These are phyloP conservation scores for Stygiomarasmius scandens DNA, from an alignment of 1,284 basidiomycete genomes.

Conservation along the genomic window DNA sequence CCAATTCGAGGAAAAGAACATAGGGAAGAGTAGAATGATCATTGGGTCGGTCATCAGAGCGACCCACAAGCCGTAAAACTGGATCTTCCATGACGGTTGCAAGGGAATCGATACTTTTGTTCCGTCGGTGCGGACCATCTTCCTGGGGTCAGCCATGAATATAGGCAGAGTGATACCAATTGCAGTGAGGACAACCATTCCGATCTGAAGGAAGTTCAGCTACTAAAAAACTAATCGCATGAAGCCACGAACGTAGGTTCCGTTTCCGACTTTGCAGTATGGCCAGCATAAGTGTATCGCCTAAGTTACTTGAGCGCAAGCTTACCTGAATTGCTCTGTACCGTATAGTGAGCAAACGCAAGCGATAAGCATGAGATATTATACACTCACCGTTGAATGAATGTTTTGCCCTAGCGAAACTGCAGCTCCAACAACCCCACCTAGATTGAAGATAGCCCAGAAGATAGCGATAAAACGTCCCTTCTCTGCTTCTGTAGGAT, in stretches of 20 bases:
- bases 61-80: constrained; percentile 51
- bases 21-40: constrained; percentile 63
- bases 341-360: not conserved
- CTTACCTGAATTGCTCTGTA: constrained; percentile 5
- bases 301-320: constrained; percentile 29
- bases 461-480: constrained; percentile 64
- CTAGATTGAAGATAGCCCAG: constrained; percentile 72
- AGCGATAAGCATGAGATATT: not conserved
- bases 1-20: constrained; percentile 78
- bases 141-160: constrained; percentile 67
- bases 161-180: constrained; percentile 69
- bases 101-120: constrained; percentile 59
- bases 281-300: not conserved
- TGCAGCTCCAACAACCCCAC: constrained; percentile 57
- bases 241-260: constrained; percentile 57
- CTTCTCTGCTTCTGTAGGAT: constrained; percentile 62
- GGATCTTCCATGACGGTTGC: constrained; percentile 73
- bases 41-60: constrained; percentile 58
- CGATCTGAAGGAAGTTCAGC: too few species aligned
- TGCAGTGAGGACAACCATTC: constrained; percentile 68
- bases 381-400: constrained; percentile 7
- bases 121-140: constrained; percentile 73
- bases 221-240: not conserved
- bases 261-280: constrained; percentile 48
- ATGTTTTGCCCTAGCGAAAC: constrained; percentile 13